Evolutionary conservation across 163 green algal species (phyloP).

Genomic region (Trebouxia gelatinosa): DNA sequence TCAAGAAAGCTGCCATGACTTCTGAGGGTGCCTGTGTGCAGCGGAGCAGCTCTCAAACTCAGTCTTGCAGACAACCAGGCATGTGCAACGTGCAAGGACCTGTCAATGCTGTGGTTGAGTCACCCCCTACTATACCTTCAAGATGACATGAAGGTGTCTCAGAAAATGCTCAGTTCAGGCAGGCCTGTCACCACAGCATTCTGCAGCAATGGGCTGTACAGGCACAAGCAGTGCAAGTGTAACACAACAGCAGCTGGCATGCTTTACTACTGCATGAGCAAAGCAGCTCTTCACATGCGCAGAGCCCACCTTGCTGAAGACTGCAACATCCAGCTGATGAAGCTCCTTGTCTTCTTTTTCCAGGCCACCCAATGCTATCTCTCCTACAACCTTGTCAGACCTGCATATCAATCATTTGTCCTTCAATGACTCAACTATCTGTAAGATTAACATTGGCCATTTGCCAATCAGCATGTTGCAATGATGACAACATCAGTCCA

Average conservation of each 20-base stretch:
- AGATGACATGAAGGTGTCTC: background rate
- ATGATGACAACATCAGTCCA: too few species aligned
- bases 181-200: too few species aligned
- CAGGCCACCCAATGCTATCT: constrained; percentile 19
- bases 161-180: background rate
- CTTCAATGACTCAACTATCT: too few species aligned
- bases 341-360: constrained; percentile 24
- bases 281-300: too few species aligned
- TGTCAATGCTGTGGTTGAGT: too few species aligned
- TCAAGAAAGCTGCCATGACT: constrained; percentile 46
- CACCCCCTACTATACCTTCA: background rate
- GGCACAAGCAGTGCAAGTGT: too few species aligned
- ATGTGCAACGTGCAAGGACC: too few species aligned
- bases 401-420: too few species aligned
- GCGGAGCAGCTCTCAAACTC: constrained; percentile 8
- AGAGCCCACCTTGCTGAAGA: constrained; percentile 21
- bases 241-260: background rate
- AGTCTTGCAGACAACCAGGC: background rate
- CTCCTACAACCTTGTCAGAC: constrained; percentile 7
- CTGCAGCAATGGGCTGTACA: too few species aligned
- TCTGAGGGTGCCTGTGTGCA: constrained; percentile 55
- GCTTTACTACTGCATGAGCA: too few species aligned
- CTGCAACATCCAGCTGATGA: background rate
- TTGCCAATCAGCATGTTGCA: too few species aligned
- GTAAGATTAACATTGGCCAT: too few species aligned